Conservation (phyloP, 2,329 filamentous ascomycete species). For the Colletotrichum caudatum region DNA sequence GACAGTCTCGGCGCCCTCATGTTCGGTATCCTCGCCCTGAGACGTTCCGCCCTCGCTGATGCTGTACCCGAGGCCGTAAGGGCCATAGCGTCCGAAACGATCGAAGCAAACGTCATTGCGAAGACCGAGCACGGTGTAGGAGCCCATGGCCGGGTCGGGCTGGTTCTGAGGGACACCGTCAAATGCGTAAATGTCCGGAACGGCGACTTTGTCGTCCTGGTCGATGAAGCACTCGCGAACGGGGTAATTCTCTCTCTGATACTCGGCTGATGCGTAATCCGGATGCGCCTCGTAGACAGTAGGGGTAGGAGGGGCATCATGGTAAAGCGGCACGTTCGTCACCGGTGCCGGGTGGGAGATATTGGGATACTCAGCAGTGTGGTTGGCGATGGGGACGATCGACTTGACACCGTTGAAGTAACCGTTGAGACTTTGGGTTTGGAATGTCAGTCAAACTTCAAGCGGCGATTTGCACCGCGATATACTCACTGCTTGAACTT, state of each 20-base stretch:
- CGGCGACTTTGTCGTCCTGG: slow-evolving; percentile 64
- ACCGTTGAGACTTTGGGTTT: slow-evolving; percentile 73
- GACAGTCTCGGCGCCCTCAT: slow-evolving; percentile 72
- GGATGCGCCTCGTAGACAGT: slow-evolving; percentile 70
- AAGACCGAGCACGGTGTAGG: slow-evolving; percentile 79
- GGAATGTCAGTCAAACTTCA: slow-evolving; percentile 21
- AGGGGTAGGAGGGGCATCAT: slow-evolving; percentile 54
- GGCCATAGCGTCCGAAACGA: slow-evolving; percentile 84
- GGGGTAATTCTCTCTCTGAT: slow-evolving; percentile 63
- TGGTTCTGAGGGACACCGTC: slow-evolving; percentile 79
- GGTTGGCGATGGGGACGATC: slow-evolving; percentile 72
- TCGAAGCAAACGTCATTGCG: slow-evolving; percentile 88
- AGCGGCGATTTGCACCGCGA: not conserved
- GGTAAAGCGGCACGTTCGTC: slow-evolving; percentile 50
- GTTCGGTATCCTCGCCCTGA: slow-evolving; percentile 79
- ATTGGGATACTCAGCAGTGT: slow-evolving; percentile 80
- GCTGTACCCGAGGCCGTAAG: slow-evolving; percentile 88
- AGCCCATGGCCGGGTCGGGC: slow-evolving; percentile 82
- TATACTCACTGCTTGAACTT: slow-evolving; percentile 58
- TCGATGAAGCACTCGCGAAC: slow-evolving; percentile 75
- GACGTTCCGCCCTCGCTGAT: slow-evolving; percentile 77
- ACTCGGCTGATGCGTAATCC: slow-evolving; percentile 72
- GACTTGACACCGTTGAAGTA: slow-evolving; percentile 84
- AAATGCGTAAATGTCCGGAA: slow-evolving; percentile 76
- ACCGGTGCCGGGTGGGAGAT: slow-evolving; percentile 50